Percentiles rank a stretch among this genome's conserved stretches.
Evolutionary conservation across 805 yeast genomes (phyloP).

Genomic region (Candida nemodendra): DNA sequence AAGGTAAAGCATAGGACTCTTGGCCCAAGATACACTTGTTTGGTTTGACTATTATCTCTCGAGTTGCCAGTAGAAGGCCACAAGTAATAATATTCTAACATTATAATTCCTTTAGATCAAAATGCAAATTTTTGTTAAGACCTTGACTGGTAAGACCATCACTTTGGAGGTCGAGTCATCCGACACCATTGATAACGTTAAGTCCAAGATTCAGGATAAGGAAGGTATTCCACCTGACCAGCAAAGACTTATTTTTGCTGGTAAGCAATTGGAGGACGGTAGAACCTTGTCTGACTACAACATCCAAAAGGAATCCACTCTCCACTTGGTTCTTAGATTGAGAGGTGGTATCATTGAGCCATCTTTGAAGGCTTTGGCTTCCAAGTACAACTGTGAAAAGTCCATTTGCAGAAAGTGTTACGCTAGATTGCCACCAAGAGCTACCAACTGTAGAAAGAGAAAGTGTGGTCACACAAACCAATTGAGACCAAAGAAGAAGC

Average conservation of each 20-base stretch:
- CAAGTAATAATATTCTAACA: slow-evolving; percentile 17
- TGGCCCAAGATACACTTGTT: too few relatives aligned
- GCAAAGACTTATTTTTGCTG: slow-evolving; percentile 92
- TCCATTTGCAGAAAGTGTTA: slow-evolving; percentile 99
- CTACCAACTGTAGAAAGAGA: slow-evolving; percentile 99
- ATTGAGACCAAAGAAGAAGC: slow-evolving; percentile 99
- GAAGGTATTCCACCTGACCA: slow-evolving; percentile 98
- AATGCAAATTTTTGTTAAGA: slow-evolving; percentile 98
- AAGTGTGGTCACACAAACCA: slow-evolving; percentile 99
- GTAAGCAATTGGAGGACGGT: slow-evolving; percentile 95
- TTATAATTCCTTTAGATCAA: slow-evolving; percentile 26
- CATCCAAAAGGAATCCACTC: slow-evolving; percentile 86
- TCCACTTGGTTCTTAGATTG: slow-evolving; percentile 63
- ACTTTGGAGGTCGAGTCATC: slow-evolving; percentile 83
- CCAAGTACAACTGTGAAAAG: slow-evolving; percentile 99
- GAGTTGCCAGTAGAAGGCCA: too few relatives aligned
- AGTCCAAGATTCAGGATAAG: slow-evolving; percentile 93
- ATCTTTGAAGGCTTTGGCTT: slow-evolving; percentile 97
- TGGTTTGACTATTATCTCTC: too few relatives aligned
- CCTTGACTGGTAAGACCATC: slow-evolving; percentile 99
- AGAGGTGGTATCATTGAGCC: slow-evolving; percentile 96
- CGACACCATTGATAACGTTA: slow-evolving; percentile 93
- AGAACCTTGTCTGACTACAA: slow-evolving; percentile 92
- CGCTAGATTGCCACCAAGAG: slow-evolving; percentile 99
- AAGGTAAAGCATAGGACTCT: too few relatives aligned